Conservation (phyloP, 176 grass and related monocot genomes). For the Metroxylon sagu region DNA sequence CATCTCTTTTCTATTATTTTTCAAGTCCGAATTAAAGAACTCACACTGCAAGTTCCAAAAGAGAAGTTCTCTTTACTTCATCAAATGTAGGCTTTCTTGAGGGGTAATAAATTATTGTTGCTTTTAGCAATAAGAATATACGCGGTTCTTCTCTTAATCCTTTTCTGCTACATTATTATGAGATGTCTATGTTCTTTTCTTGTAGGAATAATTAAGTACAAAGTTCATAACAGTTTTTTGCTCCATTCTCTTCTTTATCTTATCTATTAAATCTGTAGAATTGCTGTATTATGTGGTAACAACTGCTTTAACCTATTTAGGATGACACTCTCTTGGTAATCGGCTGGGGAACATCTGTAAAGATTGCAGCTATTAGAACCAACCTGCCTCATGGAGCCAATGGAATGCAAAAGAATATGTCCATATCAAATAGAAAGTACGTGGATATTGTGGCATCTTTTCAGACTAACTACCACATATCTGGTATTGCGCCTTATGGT, state of each 20-base stretch:
- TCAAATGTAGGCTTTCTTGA: not conserved
- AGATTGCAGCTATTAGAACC: slow-evolving; percentile 75
- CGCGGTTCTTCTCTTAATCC: not conserved
- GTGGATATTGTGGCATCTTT: slow-evolving; percentile 97
- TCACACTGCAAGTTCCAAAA: slow-evolving; percentile 13
- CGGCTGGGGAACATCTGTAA: slow-evolving; percentile 90
- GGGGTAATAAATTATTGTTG: not conserved
- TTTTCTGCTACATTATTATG: no score
- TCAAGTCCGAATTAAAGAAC: not conserved
- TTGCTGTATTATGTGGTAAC: no score
- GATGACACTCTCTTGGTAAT: slow-evolving; percentile 93
- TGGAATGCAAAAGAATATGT: slow-evolving; percentile 66
- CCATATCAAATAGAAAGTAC: slow-evolving; percentile 58
- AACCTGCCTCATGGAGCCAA: slow-evolving; percentile 59
- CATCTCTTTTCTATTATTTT: no score
- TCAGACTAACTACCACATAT: slow-evolving; percentile 88
- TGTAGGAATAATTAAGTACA: not conserved
- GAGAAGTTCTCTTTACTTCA: not conserved
- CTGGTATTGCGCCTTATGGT: slow-evolving; percentile 90
- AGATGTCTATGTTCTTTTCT: not conserved
- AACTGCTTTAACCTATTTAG: slow-evolving; percentile 18
- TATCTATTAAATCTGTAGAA: not conserved
- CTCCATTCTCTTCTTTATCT: not conserved
- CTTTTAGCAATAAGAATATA: not conserved
- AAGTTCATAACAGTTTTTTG: no score